Evolutionary conservation across 2,329 filamentous ascomycete genomes (phyloP).

Genomic region (Cytospora mali): DNA sequence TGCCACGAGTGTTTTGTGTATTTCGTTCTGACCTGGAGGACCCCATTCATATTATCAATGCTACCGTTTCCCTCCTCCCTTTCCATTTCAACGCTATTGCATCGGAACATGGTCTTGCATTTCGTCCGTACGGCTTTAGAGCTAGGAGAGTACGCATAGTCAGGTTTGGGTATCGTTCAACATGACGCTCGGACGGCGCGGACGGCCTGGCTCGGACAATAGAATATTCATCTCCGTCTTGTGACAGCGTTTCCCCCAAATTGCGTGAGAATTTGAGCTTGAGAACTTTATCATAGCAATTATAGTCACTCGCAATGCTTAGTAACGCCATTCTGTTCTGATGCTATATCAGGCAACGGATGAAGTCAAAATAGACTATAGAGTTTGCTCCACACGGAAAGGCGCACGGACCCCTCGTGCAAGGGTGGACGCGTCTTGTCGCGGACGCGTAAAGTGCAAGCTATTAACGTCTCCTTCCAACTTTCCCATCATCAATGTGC

Average conservation of each 20-base stretch:
- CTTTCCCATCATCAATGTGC: not conserved
- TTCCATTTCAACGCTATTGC: not conserved
- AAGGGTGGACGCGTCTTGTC: constrained; percentile 15
- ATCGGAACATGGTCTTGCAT: not conserved
- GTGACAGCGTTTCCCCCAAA: no score
- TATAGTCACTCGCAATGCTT: no score
- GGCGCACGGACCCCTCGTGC: not conserved
- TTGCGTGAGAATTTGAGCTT: no score
- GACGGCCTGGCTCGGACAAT: no score
- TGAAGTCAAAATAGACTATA: constrained; percentile 12
- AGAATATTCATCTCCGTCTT: no score
- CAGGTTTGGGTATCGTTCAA: no score
- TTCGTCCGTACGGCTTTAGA: no score
- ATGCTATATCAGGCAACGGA: not conserved
- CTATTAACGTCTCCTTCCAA: not conserved
- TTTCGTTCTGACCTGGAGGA: not conserved
- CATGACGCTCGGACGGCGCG: no score
- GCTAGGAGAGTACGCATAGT: no score
- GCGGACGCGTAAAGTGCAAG: constrained; percentile 13
- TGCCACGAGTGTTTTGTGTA: not conserved
- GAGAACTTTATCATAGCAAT: no score
- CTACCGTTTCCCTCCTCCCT: not conserved
- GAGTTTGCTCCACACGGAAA: not conserved
- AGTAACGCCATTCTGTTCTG: not conserved
- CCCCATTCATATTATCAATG: constrained; percentile 23